Evolutionary conservation across 345 rosid species (phyloP), one percentile per base, ranked within the genome.

Genomic region (Mercurialis annua): DNA sequence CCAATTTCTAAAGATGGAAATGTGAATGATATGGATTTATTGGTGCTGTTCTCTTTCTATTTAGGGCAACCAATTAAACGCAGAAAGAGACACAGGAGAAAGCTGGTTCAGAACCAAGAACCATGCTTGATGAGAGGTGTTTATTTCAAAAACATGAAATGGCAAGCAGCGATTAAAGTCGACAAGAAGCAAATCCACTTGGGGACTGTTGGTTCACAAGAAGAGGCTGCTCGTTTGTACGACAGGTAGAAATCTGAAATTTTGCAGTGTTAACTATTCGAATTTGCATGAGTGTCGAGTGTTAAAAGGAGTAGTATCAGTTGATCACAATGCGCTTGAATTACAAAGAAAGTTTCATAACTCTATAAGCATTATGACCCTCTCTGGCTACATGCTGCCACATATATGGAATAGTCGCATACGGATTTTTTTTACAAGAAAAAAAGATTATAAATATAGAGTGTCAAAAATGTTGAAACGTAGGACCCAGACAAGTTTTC

Each of bases 101-200:
- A 90, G 77, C 89, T 81, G 48, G 75, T 86, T 62, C 88, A 85
- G 65, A 89, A 90, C 80, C 98, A 93, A 77, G 97, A 93, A 78
- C 89, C 84, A 38, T 93, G 98, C 76, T 69, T 90, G 54, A 87
- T 93, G 98, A 90, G 98, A 82, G 98, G 98, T 46, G 98, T 93
- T 23, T 93, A 93, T 75, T 93, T 81, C 87, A 93, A 93, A 80
- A 93, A 93, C 68, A 93, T 90, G 97, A 93, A 93, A 82, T 93
- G 98, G 98, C 98, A 93, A 69, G 98, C 98, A 0, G 98, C 98
- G 23, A 93, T 90, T 66, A 93, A 93, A 77, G 98, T 93, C 31
- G 96, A 93, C 63, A 93, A 93, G 86, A 88, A 88, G 70, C 98
- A 93, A 71, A 90, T 93, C 59, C 98, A 93, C 79, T 78, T 93